phyloP scores from a whole-genome alignment of 352 stramenopile species.

The Saprolegnia diclina region DNA sequence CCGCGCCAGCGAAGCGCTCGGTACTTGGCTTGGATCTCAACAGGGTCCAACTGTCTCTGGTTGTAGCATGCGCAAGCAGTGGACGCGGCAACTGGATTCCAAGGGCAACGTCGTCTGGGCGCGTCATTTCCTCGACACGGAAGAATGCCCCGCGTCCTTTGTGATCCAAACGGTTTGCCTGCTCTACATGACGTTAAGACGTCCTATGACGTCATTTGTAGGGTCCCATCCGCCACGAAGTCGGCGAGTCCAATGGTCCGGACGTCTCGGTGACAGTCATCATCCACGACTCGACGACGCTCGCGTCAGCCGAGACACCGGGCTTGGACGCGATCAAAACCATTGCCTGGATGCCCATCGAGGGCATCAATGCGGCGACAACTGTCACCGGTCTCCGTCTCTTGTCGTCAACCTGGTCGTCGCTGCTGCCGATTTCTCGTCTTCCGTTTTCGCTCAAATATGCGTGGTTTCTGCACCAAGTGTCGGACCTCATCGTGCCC shows the following conservation, averaged over 20 bases:
- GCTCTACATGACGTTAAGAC: not conserved
- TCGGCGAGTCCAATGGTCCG: not conserved
- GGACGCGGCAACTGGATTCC: slow-evolving; percentile 60
- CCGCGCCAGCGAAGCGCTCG: slow-evolving; percentile 21
- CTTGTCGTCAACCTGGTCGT: slow-evolving; percentile 40
- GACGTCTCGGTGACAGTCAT: not conserved
- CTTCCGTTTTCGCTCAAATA: slow-evolving; percentile 82
- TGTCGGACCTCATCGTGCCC: slow-evolving; percentile 48
- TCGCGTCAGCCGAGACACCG: slow-evolving; percentile 42
- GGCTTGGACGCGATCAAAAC: slow-evolving; percentile 27
- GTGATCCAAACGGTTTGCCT: not conserved
- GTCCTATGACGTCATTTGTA: not conserved
- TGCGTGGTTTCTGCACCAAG: slow-evolving; percentile 75
- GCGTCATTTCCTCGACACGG: slow-evolving; percentile 28
- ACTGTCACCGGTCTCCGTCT: slow-evolving; percentile 57
- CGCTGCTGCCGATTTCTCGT: slow-evolving; percentile 27
- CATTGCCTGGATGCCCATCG: slow-evolving; percentile 45
- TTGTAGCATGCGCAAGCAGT: slow-evolving; percentile 70
- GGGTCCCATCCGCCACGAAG: not conserved
- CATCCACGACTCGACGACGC: slow-evolving; percentile 12
- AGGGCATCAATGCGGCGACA: slow-evolving; percentile 51
- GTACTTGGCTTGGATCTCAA: not conserved
- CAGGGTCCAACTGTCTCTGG: not conserved
- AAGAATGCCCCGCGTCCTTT: not conserved
- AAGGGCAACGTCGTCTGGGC: slow-evolving; percentile 75